phyloP scores from a whole-genome alignment of 2,329 filamentous ascomycete species.

The Stromatinia cepivora region DNA sequence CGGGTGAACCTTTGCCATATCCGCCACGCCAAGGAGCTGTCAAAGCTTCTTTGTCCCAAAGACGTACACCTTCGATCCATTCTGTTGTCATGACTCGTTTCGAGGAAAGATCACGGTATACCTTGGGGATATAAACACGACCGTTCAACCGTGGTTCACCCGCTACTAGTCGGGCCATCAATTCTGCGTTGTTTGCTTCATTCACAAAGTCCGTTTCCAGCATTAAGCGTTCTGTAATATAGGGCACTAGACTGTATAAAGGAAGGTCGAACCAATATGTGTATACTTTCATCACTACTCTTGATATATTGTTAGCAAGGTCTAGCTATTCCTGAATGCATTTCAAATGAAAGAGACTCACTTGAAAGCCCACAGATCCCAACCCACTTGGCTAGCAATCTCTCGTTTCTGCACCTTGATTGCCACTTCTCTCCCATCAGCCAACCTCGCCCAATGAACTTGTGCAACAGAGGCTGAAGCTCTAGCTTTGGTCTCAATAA shows the following conservation, averaged over 20 bases:
- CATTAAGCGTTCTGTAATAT: conserved; percentile 86
- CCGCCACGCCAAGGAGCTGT: conserved; percentile 77
- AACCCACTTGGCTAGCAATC: conserved; percentile 85
- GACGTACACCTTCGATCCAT: conserved; percentile 92
- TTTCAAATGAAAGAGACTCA: conserved; percentile 43
- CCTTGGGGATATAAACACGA: conserved; percentile 83
- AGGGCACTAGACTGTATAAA: conserved; percentile 85
- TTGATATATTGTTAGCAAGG: conserved; percentile 39
- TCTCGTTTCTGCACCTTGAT: conserved; percentile 97
- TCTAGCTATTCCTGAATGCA: neutral
- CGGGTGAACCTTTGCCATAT: conserved; percentile 73
- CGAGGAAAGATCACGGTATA: conserved; percentile 80
- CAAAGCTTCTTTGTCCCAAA: conserved; percentile 89
- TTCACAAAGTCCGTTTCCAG: conserved; percentile 94
- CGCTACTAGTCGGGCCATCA: conserved; percentile 76
- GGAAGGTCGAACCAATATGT: conserved; percentile 91
- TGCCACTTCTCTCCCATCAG: conserved; percentile 87
- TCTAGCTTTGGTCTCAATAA: conserved; percentile 70
- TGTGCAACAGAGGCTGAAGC: conserved; percentile 85
- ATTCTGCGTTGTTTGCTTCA: conserved; percentile 84
- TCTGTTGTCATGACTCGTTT: conserved; percentile 88
- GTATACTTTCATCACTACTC: conserved; percentile 78
- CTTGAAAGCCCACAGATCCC: conserved; percentile 97
- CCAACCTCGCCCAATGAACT: conserved; percentile 87
- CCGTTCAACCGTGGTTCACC: conserved; percentile 73